Evolutionary conservation across 495 filamentous ascomycete genomes (phyloP).

Genomic region (Aspergillus sclerotioniger): DNA sequence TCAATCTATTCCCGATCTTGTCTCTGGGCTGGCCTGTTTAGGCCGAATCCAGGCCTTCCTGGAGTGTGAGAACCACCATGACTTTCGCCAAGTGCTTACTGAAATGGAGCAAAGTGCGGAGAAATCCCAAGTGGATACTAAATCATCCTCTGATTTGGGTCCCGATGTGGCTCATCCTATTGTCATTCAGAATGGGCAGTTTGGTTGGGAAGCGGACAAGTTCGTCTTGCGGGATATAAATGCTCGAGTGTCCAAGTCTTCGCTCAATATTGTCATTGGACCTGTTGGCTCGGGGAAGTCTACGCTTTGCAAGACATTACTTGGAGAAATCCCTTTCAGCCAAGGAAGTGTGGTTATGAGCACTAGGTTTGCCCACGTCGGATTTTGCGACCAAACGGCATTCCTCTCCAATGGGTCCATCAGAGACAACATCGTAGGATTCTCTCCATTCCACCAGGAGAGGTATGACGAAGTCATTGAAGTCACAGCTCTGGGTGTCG

Average conservation of each 20-base stretch:
- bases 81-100: slow-evolving; percentile 23
- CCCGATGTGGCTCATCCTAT: too few relatives aligned
- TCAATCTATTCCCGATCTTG: slow-evolving; percentile 17
- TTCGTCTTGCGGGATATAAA: slow-evolving; percentile 8
- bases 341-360: slow-evolving; percentile 13
- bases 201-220: slow-evolving; percentile 43
- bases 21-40: slow-evolving; percentile 36
- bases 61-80: slow-evolving; percentile 29
- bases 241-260: slow-evolving; percentile 1
- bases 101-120: slow-evolving; percentile 3
- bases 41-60: slow-evolving; percentile 41
- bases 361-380: slow-evolving; percentile 22
- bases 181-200: slow-evolving; percentile 34
- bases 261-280: slow-evolving; percentile 16
- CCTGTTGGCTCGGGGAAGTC: slow-evolving; percentile 51
- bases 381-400: slow-evolving; percentile 37
- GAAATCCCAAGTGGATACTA: background rate
- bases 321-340: slow-evolving; percentile 45
- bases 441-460: slow-evolving; percentile 22
- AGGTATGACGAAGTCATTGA: slow-evolving; percentile 41
- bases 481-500: slow-evolving; percentile 35
- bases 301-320: slow-evolving; percentile 46
- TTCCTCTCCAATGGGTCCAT: slow-evolving; percentile 44
- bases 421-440: slow-evolving; percentile 35
- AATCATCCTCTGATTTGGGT: too few relatives aligned